phyloP scores from a whole-genome alignment of 257 asterid genomes.

The Anisodus tanguticus region DNA sequence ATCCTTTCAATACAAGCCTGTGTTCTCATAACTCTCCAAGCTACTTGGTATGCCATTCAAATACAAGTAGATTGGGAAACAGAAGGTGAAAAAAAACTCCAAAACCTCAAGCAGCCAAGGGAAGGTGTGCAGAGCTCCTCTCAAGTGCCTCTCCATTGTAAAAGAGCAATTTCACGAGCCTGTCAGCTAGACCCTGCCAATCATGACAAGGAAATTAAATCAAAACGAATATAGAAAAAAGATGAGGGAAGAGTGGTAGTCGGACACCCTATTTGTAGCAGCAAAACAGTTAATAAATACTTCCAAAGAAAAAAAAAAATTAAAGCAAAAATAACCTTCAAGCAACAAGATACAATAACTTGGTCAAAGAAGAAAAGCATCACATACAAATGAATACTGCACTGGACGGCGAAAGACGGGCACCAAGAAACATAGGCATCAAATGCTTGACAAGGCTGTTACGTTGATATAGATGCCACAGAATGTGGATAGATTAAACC shows the following conservation, averaged over 20 bases:
- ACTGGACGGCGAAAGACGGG: not conserved
- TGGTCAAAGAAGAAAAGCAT: not conserved
- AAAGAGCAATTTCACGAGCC: not conserved
- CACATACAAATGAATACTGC: not conserved
- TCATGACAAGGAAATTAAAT: not conserved
- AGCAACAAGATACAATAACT: not conserved
- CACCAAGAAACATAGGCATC: not conserved
- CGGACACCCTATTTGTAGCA: not conserved
- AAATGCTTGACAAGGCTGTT: not conserved
- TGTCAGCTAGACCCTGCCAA: conserved; percentile 23
- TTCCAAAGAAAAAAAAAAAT: not conserved
- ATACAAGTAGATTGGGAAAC: not conserved
- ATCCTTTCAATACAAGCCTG: not conserved
- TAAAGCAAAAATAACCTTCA: not conserved
- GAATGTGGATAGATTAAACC: not conserved
- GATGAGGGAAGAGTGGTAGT: not conserved
- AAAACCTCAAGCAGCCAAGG: not conserved
- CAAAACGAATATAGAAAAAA: not conserved
- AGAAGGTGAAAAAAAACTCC: not conserved
- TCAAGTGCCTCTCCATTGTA: not conserved
- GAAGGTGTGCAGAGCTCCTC: not conserved
- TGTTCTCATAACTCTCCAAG: not conserved
- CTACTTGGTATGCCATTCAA: conserved; percentile 16
- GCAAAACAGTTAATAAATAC: not conserved
- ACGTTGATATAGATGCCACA: not conserved